Conservation (phyloP, 768 basidiomycete genomes). For the Hebeloma cylindrosporum region DNA sequence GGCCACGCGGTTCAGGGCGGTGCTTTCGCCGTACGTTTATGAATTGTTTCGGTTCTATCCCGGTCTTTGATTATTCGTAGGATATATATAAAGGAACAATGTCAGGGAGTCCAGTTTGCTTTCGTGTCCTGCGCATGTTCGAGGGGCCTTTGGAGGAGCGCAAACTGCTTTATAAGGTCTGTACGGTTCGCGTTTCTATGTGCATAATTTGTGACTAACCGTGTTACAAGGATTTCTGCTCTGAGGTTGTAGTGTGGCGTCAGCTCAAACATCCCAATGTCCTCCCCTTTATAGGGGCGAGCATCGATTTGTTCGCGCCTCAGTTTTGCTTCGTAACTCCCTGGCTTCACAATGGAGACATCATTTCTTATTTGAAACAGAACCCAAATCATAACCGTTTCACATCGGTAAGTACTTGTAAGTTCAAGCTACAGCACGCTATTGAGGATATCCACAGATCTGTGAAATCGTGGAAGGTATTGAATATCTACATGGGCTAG, state of each 20-base stretch:
- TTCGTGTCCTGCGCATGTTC: conserved; percentile 25
- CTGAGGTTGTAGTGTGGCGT: conserved; percentile 25
- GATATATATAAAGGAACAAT: conserved; percentile 21
- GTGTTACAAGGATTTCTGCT: conserved; percentile 18
- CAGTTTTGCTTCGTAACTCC: conserved; percentile 23
- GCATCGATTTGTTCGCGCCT: conserved; percentile 12
- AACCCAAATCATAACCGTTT: conserved; percentile 27
- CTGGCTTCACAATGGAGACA: conserved; percentile 24
- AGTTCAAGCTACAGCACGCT: background rate
- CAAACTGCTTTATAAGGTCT: conserved; percentile 16
- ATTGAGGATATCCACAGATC: conserved; percentile 14
- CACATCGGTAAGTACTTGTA: conserved; percentile 18
- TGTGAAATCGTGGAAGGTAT: conserved; percentile 35
- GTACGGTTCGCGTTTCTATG: background rate
- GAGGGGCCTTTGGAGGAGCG: conserved; percentile 6
- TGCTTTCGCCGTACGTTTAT: conserved; percentile 27
- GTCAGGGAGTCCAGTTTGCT: conserved; percentile 14
- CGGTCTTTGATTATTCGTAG: conserved; percentile 3
- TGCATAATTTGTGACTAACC: background rate
- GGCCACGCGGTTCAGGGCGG: conserved; percentile 21
- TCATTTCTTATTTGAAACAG: conserved; percentile 21
- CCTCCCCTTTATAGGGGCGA: conserved; percentile 26
- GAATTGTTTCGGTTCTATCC: background rate
- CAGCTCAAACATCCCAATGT: conserved; percentile 28
- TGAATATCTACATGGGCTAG: conserved; percentile 36